Evolutionary conservation across 495 filamentous ascomycete species (phyloP).

Genomic region (Xylaria longipes): DNA sequence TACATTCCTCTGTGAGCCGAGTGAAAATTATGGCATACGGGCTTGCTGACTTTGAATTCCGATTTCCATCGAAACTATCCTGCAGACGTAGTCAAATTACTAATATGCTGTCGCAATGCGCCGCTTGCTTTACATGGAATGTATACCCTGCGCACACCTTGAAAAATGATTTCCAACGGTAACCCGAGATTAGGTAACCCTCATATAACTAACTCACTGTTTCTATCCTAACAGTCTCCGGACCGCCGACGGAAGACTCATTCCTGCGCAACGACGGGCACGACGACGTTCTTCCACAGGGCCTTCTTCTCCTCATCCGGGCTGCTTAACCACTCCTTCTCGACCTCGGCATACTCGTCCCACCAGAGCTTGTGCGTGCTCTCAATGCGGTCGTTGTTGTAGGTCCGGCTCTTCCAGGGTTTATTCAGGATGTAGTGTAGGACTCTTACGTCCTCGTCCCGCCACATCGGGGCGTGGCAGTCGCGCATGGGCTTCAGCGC

Average conservation of each 20-base stretch:
- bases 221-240: neutral
- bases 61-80: neutral
- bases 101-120: neutral
- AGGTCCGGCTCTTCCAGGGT: constrained; percentile 47
- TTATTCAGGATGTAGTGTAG: constrained; percentile 49
- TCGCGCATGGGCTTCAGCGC: constrained; percentile 49
- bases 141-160: neutral
- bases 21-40: neutral
- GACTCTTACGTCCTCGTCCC: constrained; percentile 45
- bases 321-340: constrained; percentile 44
- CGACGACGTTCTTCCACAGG: constrained; percentile 45
- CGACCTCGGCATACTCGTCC: constrained; percentile 43
- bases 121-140: constrained; percentile 3
- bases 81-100: constrained; percentile 10
- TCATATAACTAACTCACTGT: constrained; percentile 5
- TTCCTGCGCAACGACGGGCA: constrained; percentile 49
- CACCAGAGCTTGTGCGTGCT: constrained; percentile 48
- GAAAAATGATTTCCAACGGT: neutral
- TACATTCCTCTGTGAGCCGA: neutral
- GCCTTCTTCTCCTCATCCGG: constrained; percentile 37
- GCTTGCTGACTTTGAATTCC: neutral
- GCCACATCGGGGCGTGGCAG: constrained; percentile 43
- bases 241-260: constrained; percentile 12
- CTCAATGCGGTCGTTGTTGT: constrained; percentile 44
- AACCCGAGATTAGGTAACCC: neutral